phyloP scores from a whole-genome alignment of 139 green algal species.

The Astrephomene gubernaculifera region DNA sequence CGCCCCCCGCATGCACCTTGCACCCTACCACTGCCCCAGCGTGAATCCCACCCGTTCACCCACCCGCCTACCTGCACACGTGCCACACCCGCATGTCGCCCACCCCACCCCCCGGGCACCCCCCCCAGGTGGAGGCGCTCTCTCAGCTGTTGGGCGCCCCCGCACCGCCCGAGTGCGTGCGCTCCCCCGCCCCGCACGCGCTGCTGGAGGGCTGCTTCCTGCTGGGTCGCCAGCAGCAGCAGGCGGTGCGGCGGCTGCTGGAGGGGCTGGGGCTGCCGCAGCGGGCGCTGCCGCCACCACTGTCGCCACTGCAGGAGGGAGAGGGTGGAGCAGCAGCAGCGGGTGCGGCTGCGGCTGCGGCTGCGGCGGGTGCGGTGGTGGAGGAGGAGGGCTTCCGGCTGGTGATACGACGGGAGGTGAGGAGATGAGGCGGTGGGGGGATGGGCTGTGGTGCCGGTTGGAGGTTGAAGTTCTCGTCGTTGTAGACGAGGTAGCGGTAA shows the following conservation, averaged over 20 bases:
- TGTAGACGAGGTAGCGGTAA: too few relatives aligned
- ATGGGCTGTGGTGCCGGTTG: too few relatives aligned
- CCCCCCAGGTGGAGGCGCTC: slow-evolving; percentile 68
- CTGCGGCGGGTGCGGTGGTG: not conserved
- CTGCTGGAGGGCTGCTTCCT: slow-evolving; percentile 70
- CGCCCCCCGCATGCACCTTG: too few relatives aligned
- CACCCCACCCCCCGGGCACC: too few relatives aligned
- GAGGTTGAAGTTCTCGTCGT: too few relatives aligned
- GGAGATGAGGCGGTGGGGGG: too few relatives aligned
- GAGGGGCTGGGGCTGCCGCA: slow-evolving; percentile 40
- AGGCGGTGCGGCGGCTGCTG: slow-evolving; percentile 51
- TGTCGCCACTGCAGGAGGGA: not conserved
- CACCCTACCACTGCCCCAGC: too few relatives aligned
- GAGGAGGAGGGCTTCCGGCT: not conserved
- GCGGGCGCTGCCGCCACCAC: slow-evolving; percentile 36
- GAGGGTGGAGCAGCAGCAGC: not conserved
- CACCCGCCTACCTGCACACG: too few relatives aligned
- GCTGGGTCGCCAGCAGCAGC: slow-evolving; percentile 45
- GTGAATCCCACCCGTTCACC: too few relatives aligned
- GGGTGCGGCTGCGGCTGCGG: not conserved
- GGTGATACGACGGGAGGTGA: not conserved
- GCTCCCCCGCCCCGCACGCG: slow-evolving; percentile 69
- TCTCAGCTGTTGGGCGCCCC: slow-evolving; percentile 78
- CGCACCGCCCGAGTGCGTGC: slow-evolving; percentile 69
- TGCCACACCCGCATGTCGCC: too few relatives aligned